phyloP scores from a whole-genome alignment of 2,329 filamentous ascomycete genomes.

The Lasiodiplodia hormozganensis region DNA sequence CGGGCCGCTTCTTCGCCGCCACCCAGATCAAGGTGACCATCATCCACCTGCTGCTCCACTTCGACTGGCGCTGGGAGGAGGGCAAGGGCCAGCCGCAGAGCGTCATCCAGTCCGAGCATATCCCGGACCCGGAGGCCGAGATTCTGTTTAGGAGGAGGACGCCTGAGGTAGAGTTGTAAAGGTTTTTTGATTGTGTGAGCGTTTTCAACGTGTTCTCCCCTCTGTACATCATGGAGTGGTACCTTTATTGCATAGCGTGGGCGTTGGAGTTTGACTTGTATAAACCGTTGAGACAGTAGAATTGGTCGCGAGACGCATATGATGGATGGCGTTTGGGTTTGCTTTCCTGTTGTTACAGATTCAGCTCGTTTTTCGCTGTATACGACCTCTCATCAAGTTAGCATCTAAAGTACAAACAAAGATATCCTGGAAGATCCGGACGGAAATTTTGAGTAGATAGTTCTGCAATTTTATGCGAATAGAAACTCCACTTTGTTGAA shows the following conservation, averaged over 20 bases:
- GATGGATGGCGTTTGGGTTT: not conserved
- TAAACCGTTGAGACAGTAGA: not conserved
- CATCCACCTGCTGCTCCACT: constrained; percentile 31
- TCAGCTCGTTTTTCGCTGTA: not conserved
- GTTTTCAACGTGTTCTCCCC: not conserved
- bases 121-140: constrained; percentile 5
- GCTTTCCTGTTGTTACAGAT: not conserved
- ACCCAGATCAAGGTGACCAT: constrained; percentile 32
- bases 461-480: not conserved
- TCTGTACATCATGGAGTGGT: not conserved
- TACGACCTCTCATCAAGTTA: not conserved
- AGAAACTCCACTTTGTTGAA: not conserved
- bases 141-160: constrained; percentile 6
- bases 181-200: not conserved
- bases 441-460: not conserved
- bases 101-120: constrained; percentile 28
- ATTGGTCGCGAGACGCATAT: not conserved
- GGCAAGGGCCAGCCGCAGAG: constrained; percentile 22
- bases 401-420: not conserved
- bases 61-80: constrained; percentile 20
- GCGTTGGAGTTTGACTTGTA: not conserved
- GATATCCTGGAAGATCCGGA: not conserved
- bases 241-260: not conserved
- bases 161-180: constrained; percentile 4
- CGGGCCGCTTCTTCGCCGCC: constrained; percentile 32